These are phyloP conservation scores for Rhodotorula glutinis DNA, from an alignment of 1,284 basidiomycete genomes.

Conservation along the genomic window DNA sequence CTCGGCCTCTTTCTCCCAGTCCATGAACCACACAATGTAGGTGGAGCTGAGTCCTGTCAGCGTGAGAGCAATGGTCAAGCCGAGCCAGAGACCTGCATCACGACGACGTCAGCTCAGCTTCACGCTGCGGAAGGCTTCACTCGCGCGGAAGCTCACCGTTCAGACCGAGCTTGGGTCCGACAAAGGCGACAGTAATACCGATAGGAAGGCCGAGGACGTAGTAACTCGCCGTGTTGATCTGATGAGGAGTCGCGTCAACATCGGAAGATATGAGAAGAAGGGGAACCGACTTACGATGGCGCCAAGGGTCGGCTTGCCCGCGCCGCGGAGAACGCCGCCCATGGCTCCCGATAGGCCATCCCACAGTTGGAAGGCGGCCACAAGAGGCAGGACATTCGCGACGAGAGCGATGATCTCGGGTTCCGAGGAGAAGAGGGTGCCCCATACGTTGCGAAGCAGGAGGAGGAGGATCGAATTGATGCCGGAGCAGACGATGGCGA, in stretches of 20 bases:
- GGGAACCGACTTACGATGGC: conserved; percentile 3
- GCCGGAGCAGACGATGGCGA: conserved; percentile 45
- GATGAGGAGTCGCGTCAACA: not conserved
- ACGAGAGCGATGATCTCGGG: conserved; percentile 47
- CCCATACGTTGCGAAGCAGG: conserved; percentile 46
- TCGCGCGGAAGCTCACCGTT: conserved; percentile 16
- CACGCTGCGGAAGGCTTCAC: not conserved
- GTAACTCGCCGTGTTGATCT: conserved; percentile 43
- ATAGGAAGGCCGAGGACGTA: conserved; percentile 47
- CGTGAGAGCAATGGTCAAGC: conserved; percentile 47
- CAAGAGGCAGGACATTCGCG: conserved; percentile 47
- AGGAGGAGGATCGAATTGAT: conserved; percentile 48
- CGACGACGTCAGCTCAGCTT: not conserved
- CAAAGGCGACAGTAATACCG: conserved; percentile 46
- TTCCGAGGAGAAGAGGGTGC: conserved; percentile 48
- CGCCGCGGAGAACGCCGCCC: conserved; percentile 49
- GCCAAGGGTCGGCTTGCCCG: conserved; percentile 44
- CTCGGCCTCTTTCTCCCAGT: conserved; percentile 45
- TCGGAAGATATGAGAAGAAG: not conserved
- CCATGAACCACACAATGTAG: conserved; percentile 42
- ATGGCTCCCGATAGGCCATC: conserved; percentile 49
- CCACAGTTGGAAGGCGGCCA: conserved; percentile 49
- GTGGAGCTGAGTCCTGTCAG: conserved; percentile 43
- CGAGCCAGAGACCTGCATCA: conserved; percentile 46
- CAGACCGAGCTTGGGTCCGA: conserved; percentile 45